Conservation (phyloP, 2,329 filamentous ascomycete genomes). For the Colletotrichum plurivorum region DNA sequence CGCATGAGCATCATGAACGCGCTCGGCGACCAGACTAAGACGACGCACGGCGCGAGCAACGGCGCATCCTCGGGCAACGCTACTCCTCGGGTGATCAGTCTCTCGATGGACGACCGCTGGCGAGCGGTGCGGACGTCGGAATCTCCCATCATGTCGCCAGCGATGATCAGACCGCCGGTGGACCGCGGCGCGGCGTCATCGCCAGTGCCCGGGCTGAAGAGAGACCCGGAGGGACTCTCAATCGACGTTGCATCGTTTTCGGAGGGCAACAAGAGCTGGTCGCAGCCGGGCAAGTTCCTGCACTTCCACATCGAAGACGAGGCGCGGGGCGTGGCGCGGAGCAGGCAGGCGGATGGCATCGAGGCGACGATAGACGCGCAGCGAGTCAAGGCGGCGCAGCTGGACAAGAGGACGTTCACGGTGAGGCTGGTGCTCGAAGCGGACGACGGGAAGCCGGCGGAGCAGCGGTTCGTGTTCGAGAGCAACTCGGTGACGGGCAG, state of each 20-base stretch:
- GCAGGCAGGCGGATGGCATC: conserved; percentile 16
- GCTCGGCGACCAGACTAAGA: conserved; percentile 12
- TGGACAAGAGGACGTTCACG: conserved; percentile 13
- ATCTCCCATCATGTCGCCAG: conserved; percentile 25
- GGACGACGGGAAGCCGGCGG: conserved; percentile 14
- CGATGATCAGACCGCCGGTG: conserved; percentile 1
- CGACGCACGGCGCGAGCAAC: background rate
- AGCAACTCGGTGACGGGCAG: conserved; percentile 29
- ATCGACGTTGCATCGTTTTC: conserved; percentile 32
- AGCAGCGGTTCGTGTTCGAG: conserved; percentile 26
- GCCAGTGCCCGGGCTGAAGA: conserved; percentile 11
- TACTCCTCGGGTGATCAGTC: conserved; percentile 25
- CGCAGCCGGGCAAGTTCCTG: conserved; percentile 11
- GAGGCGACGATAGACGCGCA: conserved; percentile 27
- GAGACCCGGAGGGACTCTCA: conserved; percentile 2
- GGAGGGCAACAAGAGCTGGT: conserved; percentile 33
- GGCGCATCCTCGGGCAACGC: conserved; percentile 19
- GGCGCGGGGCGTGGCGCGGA: conserved; percentile 14
- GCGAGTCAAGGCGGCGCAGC: conserved; percentile 24
- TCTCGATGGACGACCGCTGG: conserved; percentile 33
- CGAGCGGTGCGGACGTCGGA: conserved; percentile 32
- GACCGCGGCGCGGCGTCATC: conserved; percentile 31
- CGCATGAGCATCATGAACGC: conserved; percentile 36
- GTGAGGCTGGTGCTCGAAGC: conserved; percentile 29
- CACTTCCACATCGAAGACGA: conserved; percentile 32